These are phyloP conservation scores for Lodderomyces jiufengensis DNA, from an alignment of 1,139 yeast species.

Conservation along the genomic window DNA sequence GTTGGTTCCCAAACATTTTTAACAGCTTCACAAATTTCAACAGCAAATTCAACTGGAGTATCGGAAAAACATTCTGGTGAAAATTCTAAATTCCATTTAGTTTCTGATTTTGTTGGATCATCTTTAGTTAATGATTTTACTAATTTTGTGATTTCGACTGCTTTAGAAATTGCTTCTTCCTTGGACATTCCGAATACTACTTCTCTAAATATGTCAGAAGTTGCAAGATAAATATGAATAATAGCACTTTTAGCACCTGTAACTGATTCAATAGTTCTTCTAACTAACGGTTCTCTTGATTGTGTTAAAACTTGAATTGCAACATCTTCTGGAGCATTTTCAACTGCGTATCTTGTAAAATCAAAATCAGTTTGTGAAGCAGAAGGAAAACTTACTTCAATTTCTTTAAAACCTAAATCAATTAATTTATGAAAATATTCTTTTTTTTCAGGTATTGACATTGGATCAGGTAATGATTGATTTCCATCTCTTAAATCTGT, in stretches of 20 bases:
- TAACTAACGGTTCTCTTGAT: conserved; percentile 43
- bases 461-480: conserved; percentile 49
- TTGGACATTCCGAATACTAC: conserved; percentile 44
- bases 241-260: conserved; percentile 47
- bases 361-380: conserved; percentile 51
- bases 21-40: conserved; percentile 46
- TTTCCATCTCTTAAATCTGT: conserved; percentile 51
- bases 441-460: conserved; percentile 45
- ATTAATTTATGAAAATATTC: conserved; percentile 43
- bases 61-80: conserved; percentile 49
- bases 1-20: conserved; percentile 47
- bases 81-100: conserved; percentile 45
- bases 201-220: conserved; percentile 44
- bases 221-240: conserved; percentile 47
- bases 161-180: conserved; percentile 40
- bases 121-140: conserved; percentile 43
- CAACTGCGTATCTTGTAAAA: conserved; percentile 47
- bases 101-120: conserved; percentile 32
- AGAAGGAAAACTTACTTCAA: conserved; percentile 47
- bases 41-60: conserved; percentile 41
- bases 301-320: conserved; percentile 47
- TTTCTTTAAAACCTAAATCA: conserved; percentile 47
- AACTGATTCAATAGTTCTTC: conserved; percentile 45
- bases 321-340: conserved; percentile 46
- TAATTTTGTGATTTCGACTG: conserved; percentile 39